Base-by-base conservation (phyloP, 2,329 filamentous ascomycete species). In the Calonectria multiphialidica region DNA sequence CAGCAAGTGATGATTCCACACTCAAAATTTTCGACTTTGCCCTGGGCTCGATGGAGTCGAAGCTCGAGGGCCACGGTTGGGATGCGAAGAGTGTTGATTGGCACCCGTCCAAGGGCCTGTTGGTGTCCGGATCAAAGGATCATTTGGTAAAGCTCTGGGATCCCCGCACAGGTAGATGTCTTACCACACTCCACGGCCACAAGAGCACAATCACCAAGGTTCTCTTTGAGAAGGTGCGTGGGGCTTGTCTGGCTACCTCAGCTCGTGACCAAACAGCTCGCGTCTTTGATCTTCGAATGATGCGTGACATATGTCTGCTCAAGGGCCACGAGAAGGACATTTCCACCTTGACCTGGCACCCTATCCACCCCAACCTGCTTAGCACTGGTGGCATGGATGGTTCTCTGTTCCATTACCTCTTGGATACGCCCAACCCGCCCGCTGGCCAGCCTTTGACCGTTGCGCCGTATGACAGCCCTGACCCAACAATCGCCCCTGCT, bases 91-190 rank as follows among this genome's bases (percentile, higher is more conserved):
- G 93, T 66, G 97, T 97, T 70, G 96, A 99, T 82, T 99, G 97
- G 97, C 97, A 99, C 86, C 96, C 96, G 1, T 94, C 93, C 23
- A 98, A 98, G 85, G 97, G 97, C 1, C 86, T 99, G 5, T 89
- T 99, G 37, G 96, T 98, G 5, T 98, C 97, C 1, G 97, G 97
- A 44, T 98, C 96, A 13, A 99, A 99, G 85, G 97, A 99, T 81
- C 96, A 99, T 83, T 88, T 98, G 74, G 95, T 99, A 80, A 98
- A 98, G 83, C 91, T 99, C 50, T 99, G 97, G 97, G 97, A 99
- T 83, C 97, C 97, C n/a, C 91, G 97, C 68, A 96, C 93, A 6
- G 93, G 94, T 42, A 93, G 95, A 50, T 98, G 95, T 82, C 88
- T 99, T 67, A 98, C 96, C 0, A 98, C 96, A 0, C 90, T 99